A percentile compares a stretch with the other conserved stretches of the same genome.
phyloP scores from a whole-genome alignment of 768 basidiomycete genomes.

The Rubroboletus pulcherrimus region DNA sequence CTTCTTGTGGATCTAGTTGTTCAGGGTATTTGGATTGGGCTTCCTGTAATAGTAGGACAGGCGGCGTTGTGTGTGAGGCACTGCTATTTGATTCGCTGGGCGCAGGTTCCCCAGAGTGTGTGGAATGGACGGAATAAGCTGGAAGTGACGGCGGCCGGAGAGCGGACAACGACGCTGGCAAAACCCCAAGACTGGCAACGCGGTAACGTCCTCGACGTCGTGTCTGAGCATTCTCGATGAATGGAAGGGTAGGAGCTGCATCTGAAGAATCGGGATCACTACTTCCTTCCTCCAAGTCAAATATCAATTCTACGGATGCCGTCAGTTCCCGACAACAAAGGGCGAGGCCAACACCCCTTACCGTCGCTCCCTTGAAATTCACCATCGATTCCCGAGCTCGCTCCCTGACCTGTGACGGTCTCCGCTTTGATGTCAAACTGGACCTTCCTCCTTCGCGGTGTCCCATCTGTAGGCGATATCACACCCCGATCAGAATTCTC shows the following conservation, averaged over 20 bases:
- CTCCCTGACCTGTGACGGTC: slow-evolving; percentile 43
- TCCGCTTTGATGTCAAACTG: slow-evolving; percentile 68
- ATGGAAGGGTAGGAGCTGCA: slow-evolving; percentile 36
- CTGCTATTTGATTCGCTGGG: background rate
- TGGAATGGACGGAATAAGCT: slow-evolving; percentile 50
- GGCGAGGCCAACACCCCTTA: slow-evolving; percentile 24
- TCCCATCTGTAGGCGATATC: slow-evolving; percentile 29
- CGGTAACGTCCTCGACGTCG: slow-evolving; percentile 28
- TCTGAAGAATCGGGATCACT: slow-evolving; percentile 31
- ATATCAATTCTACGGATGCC: slow-evolving; percentile 54
- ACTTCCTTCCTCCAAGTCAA: slow-evolving; percentile 60
- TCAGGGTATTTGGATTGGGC: slow-evolving; percentile 20
- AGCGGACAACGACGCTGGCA: slow-evolving; percentile 55
- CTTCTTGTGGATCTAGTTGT: slow-evolving; percentile 41
- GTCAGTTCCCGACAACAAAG: slow-evolving; percentile 2
- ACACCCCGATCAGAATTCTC: slow-evolving; percentile 20
- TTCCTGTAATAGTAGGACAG: slow-evolving; percentile 1
- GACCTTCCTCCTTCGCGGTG: slow-evolving; percentile 56
- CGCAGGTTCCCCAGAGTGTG: background rate
- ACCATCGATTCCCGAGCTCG: slow-evolving; percentile 31
- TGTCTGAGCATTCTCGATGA: slow-evolving; percentile 27
- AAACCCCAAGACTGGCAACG: slow-evolving; percentile 33
- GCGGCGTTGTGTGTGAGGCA: background rate
- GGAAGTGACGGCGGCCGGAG: slow-evolving; percentile 72
- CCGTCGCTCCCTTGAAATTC: slow-evolving; percentile 43